A percentile compares a stretch with the other conserved stretches of the same genome.
Evolutionary conservation across 768 basidiomycete genomes (phyloP).

Genomic region (Termitomyces sp.): DNA sequence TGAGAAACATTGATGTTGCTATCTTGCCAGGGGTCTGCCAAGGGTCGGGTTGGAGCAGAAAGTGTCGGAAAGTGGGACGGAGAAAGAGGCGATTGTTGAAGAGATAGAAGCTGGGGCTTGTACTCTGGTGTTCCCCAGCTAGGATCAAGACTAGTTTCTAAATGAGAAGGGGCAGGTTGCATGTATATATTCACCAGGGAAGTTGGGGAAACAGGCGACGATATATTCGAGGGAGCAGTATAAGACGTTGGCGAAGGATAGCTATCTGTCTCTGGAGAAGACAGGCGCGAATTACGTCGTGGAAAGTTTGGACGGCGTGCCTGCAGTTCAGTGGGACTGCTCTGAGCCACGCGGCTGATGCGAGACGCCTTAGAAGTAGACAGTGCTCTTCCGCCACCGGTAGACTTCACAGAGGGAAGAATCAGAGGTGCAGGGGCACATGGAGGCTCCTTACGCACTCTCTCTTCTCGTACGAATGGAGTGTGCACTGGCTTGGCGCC

Average conservation of each 20-base stretch:
- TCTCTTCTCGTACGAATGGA: conserved; percentile 55
- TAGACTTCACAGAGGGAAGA: conserved; percentile 18
- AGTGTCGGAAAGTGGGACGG: not conserved
- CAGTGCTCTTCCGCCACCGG: conserved; percentile 26
- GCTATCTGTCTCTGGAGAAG: conserved; percentile 32
- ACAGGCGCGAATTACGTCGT: conserved; percentile 29
- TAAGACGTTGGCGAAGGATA: conserved; percentile 15
- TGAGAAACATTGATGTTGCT: not conserved
- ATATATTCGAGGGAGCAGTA: conserved; percentile 9
- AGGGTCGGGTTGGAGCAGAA: not conserved
- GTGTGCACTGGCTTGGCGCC: conserved; percentile 43
- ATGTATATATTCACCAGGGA: conserved; percentile 6
- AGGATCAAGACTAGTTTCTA: conserved; percentile 1
- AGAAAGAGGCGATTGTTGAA: conserved; percentile 3
- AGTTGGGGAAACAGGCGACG: conserved; percentile 21
- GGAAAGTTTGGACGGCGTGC: conserved; percentile 25
- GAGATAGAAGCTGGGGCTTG: conserved; percentile 7
- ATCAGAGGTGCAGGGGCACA: conserved; percentile 23
- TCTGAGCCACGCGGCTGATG: conserved; percentile 27
- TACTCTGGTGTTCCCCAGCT: conserved; percentile 8
- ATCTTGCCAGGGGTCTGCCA: conserved; percentile 2
- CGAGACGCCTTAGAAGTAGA: conserved; percentile 33
- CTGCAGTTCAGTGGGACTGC: conserved; percentile 29
- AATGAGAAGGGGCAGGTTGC: not conserved
- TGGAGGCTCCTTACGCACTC: conserved; percentile 26